Base-by-base conservation (phyloP, 177 flowering plant species). In the Vitis hybrid region DNA sequence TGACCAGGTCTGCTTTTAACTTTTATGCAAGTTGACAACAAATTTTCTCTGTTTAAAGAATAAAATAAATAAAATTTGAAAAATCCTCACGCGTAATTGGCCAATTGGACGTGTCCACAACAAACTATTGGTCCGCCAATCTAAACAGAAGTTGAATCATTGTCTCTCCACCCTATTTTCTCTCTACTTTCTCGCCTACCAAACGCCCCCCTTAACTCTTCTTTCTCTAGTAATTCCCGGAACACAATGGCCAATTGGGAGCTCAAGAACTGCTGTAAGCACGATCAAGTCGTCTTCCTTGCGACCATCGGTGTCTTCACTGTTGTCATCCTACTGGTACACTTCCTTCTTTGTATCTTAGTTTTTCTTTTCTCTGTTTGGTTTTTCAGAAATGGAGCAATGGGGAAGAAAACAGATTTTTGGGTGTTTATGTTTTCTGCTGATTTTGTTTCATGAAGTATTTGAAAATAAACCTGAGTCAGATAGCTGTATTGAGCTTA, bases 271-370 rank as follows among this genome's bases (percentile, higher is more conserved):
- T 92, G 97, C 74, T 92, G 97, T 72, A 65, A 89, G 12, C 86
- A 70, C 33, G 92, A 92, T 49, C 97, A 92, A 77, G 76, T 53
- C 26, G 73, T 57, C 22, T 92, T 92, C 63, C 66, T 92, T 9
- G 76, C 49, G 3, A 81, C 86, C 7, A 77, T 87, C 48, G 92
- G 85, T 10, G 82, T 90, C 78, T 92, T 66, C 85, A 84, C 93
- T 20, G 81, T 92, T 64, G 92, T 85, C 13, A 92, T 92, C 67
- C 88, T 92, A 68, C 82, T 79, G 67, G 97, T 92, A 76, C 14
- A 79, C 55, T 49, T 55, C 56, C 5, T 18, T 22, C 62, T 45
- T 20, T 53, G n/a, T 45, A 51, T 33, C 49, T 22, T 18, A 63
- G 56, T 51, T 16, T 16, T 20, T 26, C 2, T 51, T 19, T 2